Evolutionary conservation across 2,329 filamentous ascomycete genomes (phyloP), one percentile per base, ranked within the genome.

Genomic region (Cryphonectria naterciae): DNA sequence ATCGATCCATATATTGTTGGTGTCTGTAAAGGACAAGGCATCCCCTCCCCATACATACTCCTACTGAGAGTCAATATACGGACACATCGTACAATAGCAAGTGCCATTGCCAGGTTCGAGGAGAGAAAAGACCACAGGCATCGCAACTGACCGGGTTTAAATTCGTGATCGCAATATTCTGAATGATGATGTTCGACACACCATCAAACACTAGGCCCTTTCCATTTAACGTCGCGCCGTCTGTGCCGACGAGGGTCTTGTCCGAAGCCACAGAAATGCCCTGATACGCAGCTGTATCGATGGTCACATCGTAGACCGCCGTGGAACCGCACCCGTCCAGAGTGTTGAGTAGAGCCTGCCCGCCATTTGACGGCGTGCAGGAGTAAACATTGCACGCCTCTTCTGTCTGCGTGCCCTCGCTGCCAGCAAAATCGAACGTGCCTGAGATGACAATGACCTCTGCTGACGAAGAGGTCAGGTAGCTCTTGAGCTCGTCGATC

Each of bases 391-490:
- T 85, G 75, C 89, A 91, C 28, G 88, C 88, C 22, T 82, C 83
- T 58, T 79, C 82, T 28, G 81, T 85, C 11, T 81, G 81, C 2
- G 82, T 85, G 52, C 88, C 88, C 77, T 89, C 87, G 13, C 82
- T 83, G 52, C 83, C 84, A 39, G 81, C 84, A 81, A 88, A 90
- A 80, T 88, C 84, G 75, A 85, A 85, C 58, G 82, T 83, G 77
- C 88, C 86, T 77, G 84, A 83, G 41, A 91, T 81, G 68, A 90
- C 83, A 74, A 91, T 90, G 72, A 86, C 85, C 35, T 87, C 85
- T 13, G 88, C 75, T 15, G 81, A 78, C 67, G 79, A 80, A 77
- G 89, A 87, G 5, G 82, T 81, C 10, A 91, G 84, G 80, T 89
- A 91, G 41, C 81, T 83, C 78, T 86, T 85, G 64, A 91, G 85